Conservation (phyloP, 78 protist genomes). For the Dictyostelium brefeldianum region DNA sequence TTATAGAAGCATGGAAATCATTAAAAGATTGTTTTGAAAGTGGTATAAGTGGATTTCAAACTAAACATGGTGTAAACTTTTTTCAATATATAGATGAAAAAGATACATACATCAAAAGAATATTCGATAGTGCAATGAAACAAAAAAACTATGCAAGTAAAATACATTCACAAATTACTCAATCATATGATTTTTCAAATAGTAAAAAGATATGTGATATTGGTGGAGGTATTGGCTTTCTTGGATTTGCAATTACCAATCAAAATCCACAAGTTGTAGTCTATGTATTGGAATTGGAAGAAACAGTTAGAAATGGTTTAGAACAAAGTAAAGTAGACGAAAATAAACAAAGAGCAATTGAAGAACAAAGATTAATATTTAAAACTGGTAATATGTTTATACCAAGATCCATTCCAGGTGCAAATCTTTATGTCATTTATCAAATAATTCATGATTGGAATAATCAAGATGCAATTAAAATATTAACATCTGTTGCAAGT, state of each 20-base stretch:
- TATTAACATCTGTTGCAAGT: slow-evolving; percentile 8
- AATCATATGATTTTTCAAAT: slow-evolving; percentile 12
- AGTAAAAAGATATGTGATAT: slow-evolving; percentile 28
- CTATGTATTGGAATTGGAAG: slow-evolving; percentile 37
- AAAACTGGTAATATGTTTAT: slow-evolving; percentile 55
- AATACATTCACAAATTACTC: not conserved
- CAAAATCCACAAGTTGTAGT: not conserved
- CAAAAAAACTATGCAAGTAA: slow-evolving; percentile 19
- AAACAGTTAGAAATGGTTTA: slow-evolving; percentile 46
- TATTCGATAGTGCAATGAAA: slow-evolving; percentile 61
- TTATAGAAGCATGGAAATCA: slow-evolving; percentile 55
- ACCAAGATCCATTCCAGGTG: slow-evolving; percentile 44
- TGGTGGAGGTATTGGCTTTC: slow-evolving; percentile 64
- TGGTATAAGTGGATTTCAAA: slow-evolving; percentile 27
- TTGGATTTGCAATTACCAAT: slow-evolving; percentile 21
- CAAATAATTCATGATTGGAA: slow-evolving; percentile 59
- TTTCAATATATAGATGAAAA: slow-evolving; percentile 66
- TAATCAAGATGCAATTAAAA: slow-evolving; percentile 17
- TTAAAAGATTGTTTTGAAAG: slow-evolving; percentile 29
- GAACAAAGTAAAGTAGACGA: slow-evolving; percentile 34
- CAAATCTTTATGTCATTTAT: slow-evolving; percentile 16
- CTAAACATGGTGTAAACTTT: slow-evolving; percentile 22
- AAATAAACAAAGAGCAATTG: slow-evolving; percentile 16
- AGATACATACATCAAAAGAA: slow-evolving; percentile 34
- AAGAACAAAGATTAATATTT: not conserved